Percentiles rank a stretch among this genome's conserved stretches.
phyloP scores from a whole-genome alignment of 2,329 filamentous ascomycete genomes.

The Pseudocercospora fuligena region DNA sequence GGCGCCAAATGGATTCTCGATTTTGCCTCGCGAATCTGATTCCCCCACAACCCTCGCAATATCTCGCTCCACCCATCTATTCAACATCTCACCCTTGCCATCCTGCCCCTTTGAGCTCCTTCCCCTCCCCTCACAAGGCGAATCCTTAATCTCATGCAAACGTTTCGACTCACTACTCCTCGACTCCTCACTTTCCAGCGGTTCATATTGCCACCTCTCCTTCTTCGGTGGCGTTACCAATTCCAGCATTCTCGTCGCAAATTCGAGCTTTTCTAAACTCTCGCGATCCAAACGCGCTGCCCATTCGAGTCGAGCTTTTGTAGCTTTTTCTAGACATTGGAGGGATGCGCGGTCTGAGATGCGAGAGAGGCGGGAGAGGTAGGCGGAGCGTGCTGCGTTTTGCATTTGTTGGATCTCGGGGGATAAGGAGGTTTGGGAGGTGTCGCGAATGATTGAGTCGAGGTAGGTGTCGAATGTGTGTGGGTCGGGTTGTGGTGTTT shows the following conservation, averaged over 20 bases:
- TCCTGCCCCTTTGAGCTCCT: neutral
- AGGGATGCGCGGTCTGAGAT: conserved; percentile 1
- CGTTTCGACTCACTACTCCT: neutral
- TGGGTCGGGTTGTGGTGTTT: too few relatives aligned
- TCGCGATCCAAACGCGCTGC: neutral
- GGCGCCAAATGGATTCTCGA: neutral
- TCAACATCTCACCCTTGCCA: neutral
- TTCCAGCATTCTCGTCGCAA: neutral
- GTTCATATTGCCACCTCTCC: neutral
- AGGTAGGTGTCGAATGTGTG: neutral
- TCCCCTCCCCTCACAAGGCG: neutral
- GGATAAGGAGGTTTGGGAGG: neutral
- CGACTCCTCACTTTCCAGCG: neutral
- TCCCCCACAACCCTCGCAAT: neutral
- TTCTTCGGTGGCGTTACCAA: neutral
- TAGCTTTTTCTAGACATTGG: neutral
- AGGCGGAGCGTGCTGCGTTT: neutral
- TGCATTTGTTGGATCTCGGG: neutral
- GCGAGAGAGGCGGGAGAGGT: neutral
- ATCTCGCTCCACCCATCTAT: neutral
- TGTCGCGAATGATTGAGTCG: neutral
- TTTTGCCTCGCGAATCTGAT: neutral
- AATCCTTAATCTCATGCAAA: neutral
- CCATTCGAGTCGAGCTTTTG: neutral
- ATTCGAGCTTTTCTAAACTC: neutral